Evolutionary conservation across 2,329 filamentous ascomycete species (phyloP), one percentile per base, ranked within the genome.

Genomic region (Colletotrichum acutatum): DNA sequence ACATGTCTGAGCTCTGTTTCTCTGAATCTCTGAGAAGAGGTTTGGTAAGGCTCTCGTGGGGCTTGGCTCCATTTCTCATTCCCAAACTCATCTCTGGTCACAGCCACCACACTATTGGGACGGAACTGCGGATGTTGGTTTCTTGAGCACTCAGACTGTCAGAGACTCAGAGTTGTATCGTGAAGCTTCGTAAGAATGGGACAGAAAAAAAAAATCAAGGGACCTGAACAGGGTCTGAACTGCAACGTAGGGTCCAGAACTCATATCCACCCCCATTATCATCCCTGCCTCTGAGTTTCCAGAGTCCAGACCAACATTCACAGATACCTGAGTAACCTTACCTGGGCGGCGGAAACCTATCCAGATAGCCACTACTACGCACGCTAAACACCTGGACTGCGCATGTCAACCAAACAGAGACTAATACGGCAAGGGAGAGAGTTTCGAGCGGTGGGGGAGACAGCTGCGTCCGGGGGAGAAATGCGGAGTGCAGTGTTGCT

Each of bases 401-500:
- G 37, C 37, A 42, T 19, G 12, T 42, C 14, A 42, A 42, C 37
- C 37, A 42, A 16, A 42, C 42, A 49, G 16, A 49, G 19, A 57
- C 59, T 34, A 64, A 26, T 42, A 66, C 63, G 5, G 57, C 22
- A 54, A 58, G 49, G 69, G 49, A 62, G 65, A 52, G 32, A 34
- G 28, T 49, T n/a, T 49, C 19, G 42, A 49, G 42, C 42, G 19
- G 42, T 49, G 16, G 42, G 8, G 42, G 42, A 49, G 42, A 49
- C 42, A 49, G n/a, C 46, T 49, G 16, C 24, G 59, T n/a, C 59
- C 49, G 61, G 46, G 49, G 61, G 58, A 56, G 52, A 72, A 72
- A 72, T 70, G 70, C 66, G 66, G 70, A 70, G 70, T 72, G 54
- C 70, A 64, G 66, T 34, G 46, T 52, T 62, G 19, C 26, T 52